Evolutionary conservation across 108 stramenopile species (phyloP).

Genomic region (Cyclotella choctawhatcheeana): DNA sequence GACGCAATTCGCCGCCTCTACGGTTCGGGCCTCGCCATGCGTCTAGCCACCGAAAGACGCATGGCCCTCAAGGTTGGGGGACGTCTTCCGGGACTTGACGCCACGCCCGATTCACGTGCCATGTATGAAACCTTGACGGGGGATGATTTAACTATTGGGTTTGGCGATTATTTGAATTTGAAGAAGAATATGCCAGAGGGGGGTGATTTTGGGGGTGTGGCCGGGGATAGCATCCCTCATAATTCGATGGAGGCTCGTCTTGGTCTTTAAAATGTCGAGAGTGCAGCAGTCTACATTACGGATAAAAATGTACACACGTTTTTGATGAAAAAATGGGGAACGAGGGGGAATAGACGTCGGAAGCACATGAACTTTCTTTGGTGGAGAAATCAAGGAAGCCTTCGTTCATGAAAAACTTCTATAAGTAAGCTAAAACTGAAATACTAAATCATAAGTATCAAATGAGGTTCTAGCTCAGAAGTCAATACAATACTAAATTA

Average conservation of each 20-base stretch:
- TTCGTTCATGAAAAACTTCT: too few relatives aligned
- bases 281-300: not conserved
- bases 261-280: conserved; percentile 56
- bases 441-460: too few relatives aligned
- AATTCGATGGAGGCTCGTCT: conserved; percentile 76
- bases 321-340: not conserved
- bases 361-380: too few relatives aligned
- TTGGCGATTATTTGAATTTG: conserved; percentile 76
- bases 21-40: conserved; percentile 88
- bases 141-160: conserved; percentile 71
- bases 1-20: conserved; percentile 81
- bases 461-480: not conserved
- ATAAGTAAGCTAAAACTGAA: too few relatives aligned
- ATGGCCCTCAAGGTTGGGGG: conserved; percentile 67
- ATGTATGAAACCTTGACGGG: conserved; percentile 84
- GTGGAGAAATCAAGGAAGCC: too few relatives aligned
- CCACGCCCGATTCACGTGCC: conserved; percentile 54
- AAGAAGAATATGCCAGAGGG: conserved; percentile 64
- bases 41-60: conserved; percentile 80
- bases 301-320: too few relatives aligned
- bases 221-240: conserved; percentile 54
- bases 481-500: not conserved
- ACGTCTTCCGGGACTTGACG: conserved; percentile 60
- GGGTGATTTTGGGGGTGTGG: conserved; percentile 24
- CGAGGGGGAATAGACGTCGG: too few relatives aligned